These are phyloP conservation scores for Ganoderma lucidum DNA, from an alignment of 1,284 basidiomycete genomes.

Conservation along the genomic window DNA sequence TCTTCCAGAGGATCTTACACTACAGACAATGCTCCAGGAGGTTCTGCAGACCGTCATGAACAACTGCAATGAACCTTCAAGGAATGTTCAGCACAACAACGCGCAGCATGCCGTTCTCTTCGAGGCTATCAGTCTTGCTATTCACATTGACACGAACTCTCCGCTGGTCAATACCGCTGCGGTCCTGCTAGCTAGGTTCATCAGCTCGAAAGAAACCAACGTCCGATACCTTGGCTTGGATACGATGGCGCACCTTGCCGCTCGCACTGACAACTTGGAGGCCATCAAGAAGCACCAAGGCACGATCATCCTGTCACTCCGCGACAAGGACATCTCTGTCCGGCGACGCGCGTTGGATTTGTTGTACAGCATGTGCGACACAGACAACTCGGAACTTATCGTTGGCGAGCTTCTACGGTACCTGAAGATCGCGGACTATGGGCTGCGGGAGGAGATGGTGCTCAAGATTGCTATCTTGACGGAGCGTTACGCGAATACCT, in stretches of 20 bases:
- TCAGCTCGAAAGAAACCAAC: conserved; percentile 98
- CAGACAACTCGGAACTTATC: conserved; percentile 93
- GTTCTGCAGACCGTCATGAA: conserved; percentile 93
- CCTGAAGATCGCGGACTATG: conserved; percentile 94
- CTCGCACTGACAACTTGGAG: conserved; percentile 88
- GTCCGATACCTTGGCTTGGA: conserved; percentile 98
- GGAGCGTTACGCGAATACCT: conserved; percentile 95
- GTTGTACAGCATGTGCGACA: conserved; percentile 99
- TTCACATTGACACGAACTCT: conserved; percentile 95
- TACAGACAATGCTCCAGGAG: conserved; percentile 81
- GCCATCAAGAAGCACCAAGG: conserved; percentile 96
- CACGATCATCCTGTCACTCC: conserved; percentile 93
- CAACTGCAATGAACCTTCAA: conserved; percentile 90
- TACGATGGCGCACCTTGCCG: conserved; percentile 98
- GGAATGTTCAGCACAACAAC: conserved; percentile 98
- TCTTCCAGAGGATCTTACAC: conserved; percentile 81
- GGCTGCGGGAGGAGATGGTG: conserved; percentile 97
- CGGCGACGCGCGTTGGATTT: conserved; percentile 94
- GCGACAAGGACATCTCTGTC: conserved; percentile 98
- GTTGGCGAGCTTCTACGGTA: conserved; percentile 96
- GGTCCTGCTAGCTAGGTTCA: conserved; percentile 92
- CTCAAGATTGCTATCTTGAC: conserved; percentile 98
- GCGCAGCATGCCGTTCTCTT: conserved; percentile 98
- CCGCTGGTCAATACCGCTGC: conserved; percentile 92
- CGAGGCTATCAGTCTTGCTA: conserved; percentile 97